These are phyloP conservation scores for Sclerotinia glacialis DNA, from an alignment of 2,329 filamentous ascomycete species.

Conservation along the genomic window DNA sequence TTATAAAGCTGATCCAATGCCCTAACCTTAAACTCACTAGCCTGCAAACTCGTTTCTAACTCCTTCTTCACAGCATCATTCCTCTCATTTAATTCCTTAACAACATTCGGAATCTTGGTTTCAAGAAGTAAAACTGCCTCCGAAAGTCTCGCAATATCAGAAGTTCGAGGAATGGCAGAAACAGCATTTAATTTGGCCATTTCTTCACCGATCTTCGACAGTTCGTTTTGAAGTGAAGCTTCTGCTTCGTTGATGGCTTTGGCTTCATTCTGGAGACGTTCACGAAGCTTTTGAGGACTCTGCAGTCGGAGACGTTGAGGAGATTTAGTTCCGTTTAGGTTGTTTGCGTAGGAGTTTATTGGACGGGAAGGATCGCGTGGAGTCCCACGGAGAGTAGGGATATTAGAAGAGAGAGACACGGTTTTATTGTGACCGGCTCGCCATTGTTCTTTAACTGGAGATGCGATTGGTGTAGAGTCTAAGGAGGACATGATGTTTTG, in stretches of 20 bases:
- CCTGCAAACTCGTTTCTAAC: slow-evolving; percentile 66
- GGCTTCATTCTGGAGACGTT: slow-evolving; percentile 81
- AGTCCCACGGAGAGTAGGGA: slow-evolving; percentile 34
- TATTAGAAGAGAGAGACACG: slow-evolving; percentile 37
- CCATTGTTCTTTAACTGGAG: slow-evolving; percentile 34
- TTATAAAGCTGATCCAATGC: slow-evolving; percentile 87
- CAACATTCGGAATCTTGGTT: slow-evolving; percentile 57
- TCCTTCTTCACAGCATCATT: slow-evolving; percentile 66
- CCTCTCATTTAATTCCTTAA: slow-evolving; percentile 58
- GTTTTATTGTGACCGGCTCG: slow-evolving; percentile 34
- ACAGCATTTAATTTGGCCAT: slow-evolving; percentile 57
- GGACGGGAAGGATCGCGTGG: slow-evolving; percentile 31
- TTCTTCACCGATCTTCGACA: slow-evolving; percentile 78
- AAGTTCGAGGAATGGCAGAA: slow-evolving; percentile 38
- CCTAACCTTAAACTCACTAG: slow-evolving; percentile 74
- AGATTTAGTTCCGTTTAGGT: slow-evolving; percentile 24
- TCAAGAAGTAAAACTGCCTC: slow-evolving; percentile 66
- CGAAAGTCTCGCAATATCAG: slow-evolving; percentile 44
- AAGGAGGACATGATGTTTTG: slow-evolving; percentile 36
- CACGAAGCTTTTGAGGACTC: slow-evolving; percentile 72
- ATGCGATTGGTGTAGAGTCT: slow-evolving; percentile 28
- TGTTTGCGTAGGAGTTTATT: slow-evolving; percentile 26
- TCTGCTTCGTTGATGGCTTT: slow-evolving; percentile 69
- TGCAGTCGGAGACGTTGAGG: slow-evolving; percentile 60
- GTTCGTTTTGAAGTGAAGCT: slow-evolving; percentile 66